Percentiles rank a stretch among this genome's conserved stretches.
phyloP scores from a whole-genome alignment of 2,329 filamentous ascomycete species.

The Neonectria ditissima region DNA sequence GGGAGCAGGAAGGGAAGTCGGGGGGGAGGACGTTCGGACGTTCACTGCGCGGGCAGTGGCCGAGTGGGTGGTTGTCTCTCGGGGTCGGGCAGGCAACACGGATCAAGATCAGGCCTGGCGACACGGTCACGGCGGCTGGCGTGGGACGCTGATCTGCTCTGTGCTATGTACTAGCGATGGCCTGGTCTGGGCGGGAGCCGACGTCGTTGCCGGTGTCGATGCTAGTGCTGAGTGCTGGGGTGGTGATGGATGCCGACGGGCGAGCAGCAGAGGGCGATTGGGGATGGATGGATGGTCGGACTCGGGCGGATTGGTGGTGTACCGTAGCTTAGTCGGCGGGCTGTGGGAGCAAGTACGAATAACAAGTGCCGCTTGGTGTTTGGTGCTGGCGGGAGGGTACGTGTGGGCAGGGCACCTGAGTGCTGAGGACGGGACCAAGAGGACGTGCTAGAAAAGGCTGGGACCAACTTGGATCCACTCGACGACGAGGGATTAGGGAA shows the following conservation, averaged over 20 bases:
- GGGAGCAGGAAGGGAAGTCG: constrained; percentile 14
- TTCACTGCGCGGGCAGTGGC: not conserved
- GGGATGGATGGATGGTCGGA: not conserved
- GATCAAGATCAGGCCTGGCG: constrained; percentile 40
- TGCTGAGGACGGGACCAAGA: not conserved
- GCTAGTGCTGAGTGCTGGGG: constrained; percentile 33
- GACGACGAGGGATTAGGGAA: constrained; percentile 14
- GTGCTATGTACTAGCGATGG: constrained; percentile 6
- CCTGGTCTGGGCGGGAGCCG: constrained; percentile 25
- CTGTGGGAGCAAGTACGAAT: not conserved
- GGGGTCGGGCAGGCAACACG: constrained; percentile 32
- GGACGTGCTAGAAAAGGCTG: constrained; percentile 5
- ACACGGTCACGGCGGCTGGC: constrained; percentile 28
- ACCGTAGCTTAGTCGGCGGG: not conserved
- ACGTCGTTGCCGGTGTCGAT: constrained; percentile 28
- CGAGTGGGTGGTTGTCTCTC: constrained; percentile 9
- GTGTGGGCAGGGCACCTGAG: not conserved
- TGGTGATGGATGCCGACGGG: constrained; percentile 12
- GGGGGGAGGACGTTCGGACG: constrained; percentile 4
- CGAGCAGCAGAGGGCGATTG: not conserved
- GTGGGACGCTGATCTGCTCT: constrained; percentile 29
- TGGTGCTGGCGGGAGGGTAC: constrained; percentile 14
- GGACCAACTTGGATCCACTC: constrained; percentile 15
- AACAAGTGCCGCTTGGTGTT: constrained; percentile 20
- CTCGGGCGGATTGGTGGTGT: not conserved